Percentiles rank a stretch among this genome's conserved stretches.
Conservation (phyloP, 495 filamentous ascomycete species). For the Aspergillus avenaceus region DNA sequence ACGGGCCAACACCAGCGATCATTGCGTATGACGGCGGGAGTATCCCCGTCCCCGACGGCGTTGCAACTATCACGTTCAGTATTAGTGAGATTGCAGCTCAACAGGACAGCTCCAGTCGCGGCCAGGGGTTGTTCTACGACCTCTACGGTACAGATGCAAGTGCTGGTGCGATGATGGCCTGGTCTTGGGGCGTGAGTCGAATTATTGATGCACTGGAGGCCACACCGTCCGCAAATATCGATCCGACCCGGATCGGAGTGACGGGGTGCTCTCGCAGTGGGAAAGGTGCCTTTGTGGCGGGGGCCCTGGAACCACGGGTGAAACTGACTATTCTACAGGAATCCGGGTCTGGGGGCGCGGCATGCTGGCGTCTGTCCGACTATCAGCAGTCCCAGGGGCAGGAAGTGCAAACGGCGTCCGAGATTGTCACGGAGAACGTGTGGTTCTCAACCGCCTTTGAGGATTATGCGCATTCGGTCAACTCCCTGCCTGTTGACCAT, state of each 20-base stretch:
- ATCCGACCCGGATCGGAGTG: conserved; percentile 1
- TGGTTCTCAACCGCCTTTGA: conserved; percentile 9
- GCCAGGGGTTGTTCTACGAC: conserved; percentile 7
- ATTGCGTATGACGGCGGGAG: conserved; percentile 6
- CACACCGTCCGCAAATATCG: conserved; percentile 3
- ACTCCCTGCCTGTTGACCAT: conserved; percentile 6
- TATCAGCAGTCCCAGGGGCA: background rate
- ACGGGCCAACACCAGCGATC: conserved; percentile 5
- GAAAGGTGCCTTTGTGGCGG: conserved; percentile 8
- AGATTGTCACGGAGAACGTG: conserved; percentile 9
- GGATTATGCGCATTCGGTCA: background rate
- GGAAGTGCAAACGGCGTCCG: conserved; percentile 2
- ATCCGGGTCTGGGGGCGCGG: conserved; percentile 8
- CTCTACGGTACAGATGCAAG: conserved; percentile 4
- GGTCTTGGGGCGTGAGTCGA: conserved; percentile 4
- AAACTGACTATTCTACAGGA: conserved; percentile 7
- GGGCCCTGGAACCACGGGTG: conserved; percentile 5
- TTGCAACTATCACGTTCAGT: conserved; percentile 8
- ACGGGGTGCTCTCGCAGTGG: conserved; percentile 10
- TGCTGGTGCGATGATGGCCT: conserved; percentile 8
- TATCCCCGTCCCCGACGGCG: conserved; percentile 3
- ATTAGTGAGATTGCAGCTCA: conserved; percentile 4
- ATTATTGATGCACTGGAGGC: conserved; percentile 5
- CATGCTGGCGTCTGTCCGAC: conserved; percentile 8
- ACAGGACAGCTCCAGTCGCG: background rate